A percentile compares a stretch with the other conserved stretches of the same genome.
Conservation (phyloP, 2,329 filamentous ascomycete genomes). For the Ophiostoma perfectum region DNA sequence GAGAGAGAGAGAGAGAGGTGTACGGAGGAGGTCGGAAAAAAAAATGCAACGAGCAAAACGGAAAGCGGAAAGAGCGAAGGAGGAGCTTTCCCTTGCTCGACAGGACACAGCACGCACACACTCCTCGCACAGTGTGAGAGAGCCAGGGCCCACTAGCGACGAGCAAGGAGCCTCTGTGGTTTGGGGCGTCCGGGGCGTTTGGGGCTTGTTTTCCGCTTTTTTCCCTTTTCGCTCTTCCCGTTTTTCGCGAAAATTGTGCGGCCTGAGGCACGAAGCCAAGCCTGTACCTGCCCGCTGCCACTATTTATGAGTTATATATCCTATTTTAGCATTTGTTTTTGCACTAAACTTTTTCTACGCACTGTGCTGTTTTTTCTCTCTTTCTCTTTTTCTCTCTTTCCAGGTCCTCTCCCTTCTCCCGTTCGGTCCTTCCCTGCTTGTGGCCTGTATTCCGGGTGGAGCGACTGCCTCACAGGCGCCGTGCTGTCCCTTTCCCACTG, state of each 20-base stretch:
- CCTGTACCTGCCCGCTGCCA: not conserved
- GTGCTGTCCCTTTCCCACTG: no score
- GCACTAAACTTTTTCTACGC: not conserved
- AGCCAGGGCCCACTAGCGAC: no score
- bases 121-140: slow-evolving; percentile 1
- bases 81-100: slow-evolving; percentile 26
- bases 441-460: no score
- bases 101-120: slow-evolving; percentile 10
- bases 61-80: slow-evolving; percentile 21
- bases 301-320: not conserved
- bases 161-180: no score
- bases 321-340: slow-evolving; percentile 4
- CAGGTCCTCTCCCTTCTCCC: no score
- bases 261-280: slow-evolving; percentile 23
- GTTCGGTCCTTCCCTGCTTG: no score
- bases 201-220: not conserved
- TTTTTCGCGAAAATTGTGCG: not conserved
- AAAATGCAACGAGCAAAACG: slow-evolving; percentile 27
- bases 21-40: slow-evolving; percentile 29
- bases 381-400: not conserved
- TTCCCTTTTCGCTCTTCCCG: not conserved
- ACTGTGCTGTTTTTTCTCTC: slow-evolving; percentile 7
- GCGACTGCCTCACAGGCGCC: no score
- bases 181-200: no score
- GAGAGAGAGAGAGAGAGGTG: slow-evolving; percentile 13